These are phyloP conservation scores for Urochloa ruziziensis DNA, from an alignment of 176 grass and related monocot species.

Conservation along the genomic window DNA sequence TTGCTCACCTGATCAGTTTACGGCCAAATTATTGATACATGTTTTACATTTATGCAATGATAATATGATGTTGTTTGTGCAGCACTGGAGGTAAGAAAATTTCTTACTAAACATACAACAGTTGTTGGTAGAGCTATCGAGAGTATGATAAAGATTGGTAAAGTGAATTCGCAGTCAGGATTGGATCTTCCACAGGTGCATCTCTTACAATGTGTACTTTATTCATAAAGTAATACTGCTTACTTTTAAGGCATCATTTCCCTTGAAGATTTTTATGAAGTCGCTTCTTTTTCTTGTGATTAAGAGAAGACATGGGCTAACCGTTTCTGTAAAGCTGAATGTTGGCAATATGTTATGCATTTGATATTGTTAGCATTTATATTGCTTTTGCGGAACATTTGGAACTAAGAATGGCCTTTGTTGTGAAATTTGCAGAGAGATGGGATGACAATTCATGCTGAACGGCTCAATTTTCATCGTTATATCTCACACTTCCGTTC, in stretches of 20 bases:
- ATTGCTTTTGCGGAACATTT: slow-evolving; percentile 10
- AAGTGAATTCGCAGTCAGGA: slow-evolving; percentile 61
- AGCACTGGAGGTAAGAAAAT: slow-evolving; percentile 61
- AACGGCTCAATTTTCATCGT: slow-evolving; percentile 83
- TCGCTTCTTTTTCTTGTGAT: not conserved
- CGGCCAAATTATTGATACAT: too few species aligned
- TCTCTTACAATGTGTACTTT: slow-evolving; percentile 27
- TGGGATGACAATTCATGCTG: slow-evolving; percentile 88
- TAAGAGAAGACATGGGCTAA: slow-evolving; percentile 14
- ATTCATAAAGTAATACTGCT: not conserved
- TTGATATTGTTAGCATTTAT: not conserved
- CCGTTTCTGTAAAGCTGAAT: slow-evolving; percentile 15
- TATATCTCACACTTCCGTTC: slow-evolving; percentile 93
- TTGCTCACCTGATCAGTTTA: not conserved
- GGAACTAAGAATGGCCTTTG: slow-evolving; percentile 22
- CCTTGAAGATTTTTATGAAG: slow-evolving; percentile 7
- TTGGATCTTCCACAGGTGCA: slow-evolving; percentile 90
- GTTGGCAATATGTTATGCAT: not conserved
- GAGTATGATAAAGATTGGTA: slow-evolving; percentile 83
- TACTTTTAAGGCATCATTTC: slow-evolving; percentile 2
- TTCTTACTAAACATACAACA: slow-evolving; percentile 51
- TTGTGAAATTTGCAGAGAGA: slow-evolving; percentile 72
- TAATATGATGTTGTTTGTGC: slow-evolving; percentile 47
- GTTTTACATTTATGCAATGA: too few species aligned
- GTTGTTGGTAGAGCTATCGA: slow-evolving; percentile 65